Evolutionary conservation across 768 basidiomycete species (phyloP), one percentile per base, ranked within the genome.

Genomic region (Mycena latifolia): DNA sequence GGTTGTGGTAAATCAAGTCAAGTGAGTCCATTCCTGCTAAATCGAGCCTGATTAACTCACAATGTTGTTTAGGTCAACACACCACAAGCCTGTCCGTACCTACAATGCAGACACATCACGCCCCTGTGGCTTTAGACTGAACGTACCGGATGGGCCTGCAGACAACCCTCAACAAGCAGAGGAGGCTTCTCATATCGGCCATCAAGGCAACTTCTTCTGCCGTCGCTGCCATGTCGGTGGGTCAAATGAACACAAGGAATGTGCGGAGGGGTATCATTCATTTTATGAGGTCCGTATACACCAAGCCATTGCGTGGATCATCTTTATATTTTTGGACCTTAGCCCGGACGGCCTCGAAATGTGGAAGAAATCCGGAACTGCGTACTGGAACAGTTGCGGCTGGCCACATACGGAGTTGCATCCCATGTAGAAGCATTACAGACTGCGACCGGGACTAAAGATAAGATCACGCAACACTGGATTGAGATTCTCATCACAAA

Each of bases 91-190:
- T 5, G 28, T 63, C 17, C 33, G 3, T 0, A 55, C 53, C 9
- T 63, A 55, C 41, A 58, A 77, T 61, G 65, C 70, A 3, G 58
- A 57, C 0, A 56, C 61, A 3, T 37, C 54, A 2, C 61, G 61
- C 0, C n/a, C 41, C 0, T 65, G 74, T 4, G 65, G 70, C 43
- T 27, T 67, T 8, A 55, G 63, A 3, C 31, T 72, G 6, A 63
- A 66, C 53, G 63, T 68, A 0, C 61, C 77, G 1, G 72, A 70
- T 3, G 17, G 72, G 0, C 75, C 73, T 0, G 77, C 76, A 0
- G 77, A 81, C 51, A 82, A 82, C 50, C 81, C 78, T 0, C 76
- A 78, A 66, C 79, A 81, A 50, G 70, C 73, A 0, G 76, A 79
- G 29, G 71, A 70, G 14, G 72, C 74, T 8, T 76, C 73, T 1